A percentile compares a stretch with the other conserved stretches of the same genome.
Conservation (phyloP, 805 yeast species). For the Candida tibetensis region DNA sequence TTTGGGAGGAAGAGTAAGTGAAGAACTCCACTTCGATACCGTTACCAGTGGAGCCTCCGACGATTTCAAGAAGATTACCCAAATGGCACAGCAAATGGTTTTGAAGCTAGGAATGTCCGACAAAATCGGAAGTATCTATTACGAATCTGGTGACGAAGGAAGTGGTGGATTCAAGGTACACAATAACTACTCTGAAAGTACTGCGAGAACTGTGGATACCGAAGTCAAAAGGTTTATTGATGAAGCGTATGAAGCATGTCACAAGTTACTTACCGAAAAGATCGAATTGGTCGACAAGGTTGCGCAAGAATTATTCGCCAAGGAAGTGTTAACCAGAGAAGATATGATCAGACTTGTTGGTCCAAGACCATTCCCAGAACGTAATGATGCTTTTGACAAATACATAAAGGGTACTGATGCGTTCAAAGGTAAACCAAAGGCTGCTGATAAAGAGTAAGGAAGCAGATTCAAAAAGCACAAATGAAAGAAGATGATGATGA, state of each 20-base stretch:
- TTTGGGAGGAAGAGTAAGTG: constrained; percentile 88
- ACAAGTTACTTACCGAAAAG: constrained; percentile 54
- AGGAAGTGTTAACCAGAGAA: constrained; percentile 78
- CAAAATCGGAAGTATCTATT: constrained; percentile 65
- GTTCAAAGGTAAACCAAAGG: constrained; percentile 31
- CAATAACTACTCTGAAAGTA: constrained; percentile 69
- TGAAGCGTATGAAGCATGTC: constrained; percentile 63
- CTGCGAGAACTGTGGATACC: constrained; percentile 62
- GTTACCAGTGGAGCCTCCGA: constrained; percentile 93
- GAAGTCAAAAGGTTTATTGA: constrained; percentile 68
- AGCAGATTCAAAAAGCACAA: neutral
- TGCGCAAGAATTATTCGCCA: constrained; percentile 67
- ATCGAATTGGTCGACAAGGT: constrained; percentile 61
- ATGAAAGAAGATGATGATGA: neutral
- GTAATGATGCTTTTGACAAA: constrained; percentile 86
- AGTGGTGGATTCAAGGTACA: constrained; percentile 50
- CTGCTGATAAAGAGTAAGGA: constrained; percentile 1
- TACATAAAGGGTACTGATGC: constrained; percentile 58
- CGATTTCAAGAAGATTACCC: constrained; percentile 88
- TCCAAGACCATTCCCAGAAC: constrained; percentile 72
- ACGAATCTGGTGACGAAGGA: constrained; percentile 45
- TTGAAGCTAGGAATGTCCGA: constrained; percentile 85
- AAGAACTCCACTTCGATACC: constrained; percentile 80
- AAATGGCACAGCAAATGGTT: constrained; percentile 88
- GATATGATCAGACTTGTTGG: constrained; percentile 78